A percentile compares a stretch with the other conserved stretches of the same genome.
These are phyloP conservation scores for Hemisphaericaspora subhashii DNA, from an alignment of 1,139 yeast species.

Conservation along the genomic window DNA sequence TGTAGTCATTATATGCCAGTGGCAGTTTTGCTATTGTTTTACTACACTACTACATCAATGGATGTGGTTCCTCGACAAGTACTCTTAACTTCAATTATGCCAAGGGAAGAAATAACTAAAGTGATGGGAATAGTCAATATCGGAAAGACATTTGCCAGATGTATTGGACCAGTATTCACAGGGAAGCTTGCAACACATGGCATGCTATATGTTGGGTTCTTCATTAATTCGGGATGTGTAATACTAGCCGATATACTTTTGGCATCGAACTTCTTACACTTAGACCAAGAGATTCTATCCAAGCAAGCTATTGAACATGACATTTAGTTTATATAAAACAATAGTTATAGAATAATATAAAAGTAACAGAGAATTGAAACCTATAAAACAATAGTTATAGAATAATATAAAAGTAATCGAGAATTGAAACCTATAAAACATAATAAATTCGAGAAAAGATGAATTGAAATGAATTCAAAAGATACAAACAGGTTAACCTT, in stretches of 20 bases:
- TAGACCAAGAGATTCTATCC: conserved; percentile 36
- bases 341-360: not conserved
- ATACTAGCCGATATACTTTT: conserved; percentile 46
- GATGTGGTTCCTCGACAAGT: conserved; percentile 92
- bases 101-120: conserved; percentile 61
- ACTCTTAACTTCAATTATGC: conserved; percentile 66
- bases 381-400: not conserved
- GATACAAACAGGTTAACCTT: too few relatives aligned
- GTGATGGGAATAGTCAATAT: conserved; percentile 86
- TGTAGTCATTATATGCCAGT: conserved; percentile 30
- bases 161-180: conserved; percentile 77
- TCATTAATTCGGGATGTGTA: conserved; percentile 59
- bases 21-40: conserved; percentile 51
- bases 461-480: not conserved
- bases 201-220: conserved; percentile 55
- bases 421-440: not conserved
- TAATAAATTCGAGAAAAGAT: too few relatives aligned
- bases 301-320: conserved; percentile 23
- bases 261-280: conserved; percentile 37
- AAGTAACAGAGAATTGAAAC: not conserved
- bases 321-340: conserved; percentile 7
- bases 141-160: conserved; percentile 80
- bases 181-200: conserved; percentile 65
- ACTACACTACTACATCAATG: conserved; percentile 68
- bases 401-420: not conserved